These are phyloP conservation scores for Closterium sp. DNA, from an alignment of 139 green algal species.

Conservation along the genomic window DNA sequence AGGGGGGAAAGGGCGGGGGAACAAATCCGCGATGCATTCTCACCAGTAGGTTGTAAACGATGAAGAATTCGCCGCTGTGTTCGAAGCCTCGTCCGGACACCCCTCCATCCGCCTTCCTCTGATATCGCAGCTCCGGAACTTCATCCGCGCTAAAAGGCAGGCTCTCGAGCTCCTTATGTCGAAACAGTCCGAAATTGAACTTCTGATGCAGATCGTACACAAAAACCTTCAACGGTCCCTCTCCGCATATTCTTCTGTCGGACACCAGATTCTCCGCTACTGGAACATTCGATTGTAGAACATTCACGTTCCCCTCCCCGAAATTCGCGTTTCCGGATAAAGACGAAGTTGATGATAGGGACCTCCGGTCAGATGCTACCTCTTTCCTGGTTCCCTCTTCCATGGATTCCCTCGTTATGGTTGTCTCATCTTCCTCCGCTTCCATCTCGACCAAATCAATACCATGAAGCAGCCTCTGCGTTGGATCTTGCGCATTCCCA, in stretches of 20 bases:
- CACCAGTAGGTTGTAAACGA: not conserved
- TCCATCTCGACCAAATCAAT: not conserved
- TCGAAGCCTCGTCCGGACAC: not conserved
- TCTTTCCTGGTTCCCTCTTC: not conserved
- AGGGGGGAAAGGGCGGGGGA: no score
- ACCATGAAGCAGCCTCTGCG: not conserved
- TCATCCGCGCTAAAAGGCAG: not conserved
- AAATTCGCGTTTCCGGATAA: not conserved
- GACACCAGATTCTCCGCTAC: not conserved
- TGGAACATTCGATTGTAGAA: not conserved
- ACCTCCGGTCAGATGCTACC: not conserved
- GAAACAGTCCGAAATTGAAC: constrained; percentile 44
- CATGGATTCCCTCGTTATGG: not conserved
- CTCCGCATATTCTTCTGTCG: constrained; percentile 1
- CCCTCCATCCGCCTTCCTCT: not conserved
- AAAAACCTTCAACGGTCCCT: constrained; percentile 27
- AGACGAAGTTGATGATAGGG: not conserved
- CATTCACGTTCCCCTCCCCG: not conserved
- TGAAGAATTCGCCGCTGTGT: not conserved
- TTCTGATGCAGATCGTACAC: constrained; percentile 29
- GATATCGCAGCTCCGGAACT: not conserved
- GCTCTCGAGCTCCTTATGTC: not conserved
- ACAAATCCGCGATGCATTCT: no score
- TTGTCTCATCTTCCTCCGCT: not conserved
- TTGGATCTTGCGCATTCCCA: no score